These are phyloP conservation scores for Ascocoryne sarcoides DNA, from an alignment of 2,329 filamentous ascomycete genomes.

Conservation along the genomic window DNA sequence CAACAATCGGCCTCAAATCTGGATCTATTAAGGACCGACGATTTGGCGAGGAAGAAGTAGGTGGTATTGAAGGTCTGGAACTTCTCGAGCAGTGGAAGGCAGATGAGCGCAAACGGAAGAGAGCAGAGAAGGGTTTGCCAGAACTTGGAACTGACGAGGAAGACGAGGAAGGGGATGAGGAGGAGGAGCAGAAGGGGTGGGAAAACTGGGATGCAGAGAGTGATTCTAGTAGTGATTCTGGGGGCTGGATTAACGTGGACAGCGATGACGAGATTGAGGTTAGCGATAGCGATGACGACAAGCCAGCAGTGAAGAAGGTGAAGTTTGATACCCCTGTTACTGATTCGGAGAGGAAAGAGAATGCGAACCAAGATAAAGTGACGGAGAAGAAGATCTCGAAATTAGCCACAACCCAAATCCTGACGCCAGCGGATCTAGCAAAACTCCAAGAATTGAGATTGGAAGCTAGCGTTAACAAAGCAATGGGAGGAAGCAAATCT, in stretches of 20 bases:
- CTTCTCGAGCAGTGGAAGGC: constrained; percentile 89
- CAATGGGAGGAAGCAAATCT: constrained; percentile 30
- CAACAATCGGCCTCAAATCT: constrained; percentile 68
- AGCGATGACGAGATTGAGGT: constrained; percentile 73
- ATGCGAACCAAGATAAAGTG: constrained; percentile 34
- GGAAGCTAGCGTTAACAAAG: constrained; percentile 61
- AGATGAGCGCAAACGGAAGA: constrained; percentile 70
- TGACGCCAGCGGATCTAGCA: constrained; percentile 91
- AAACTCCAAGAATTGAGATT: constrained; percentile 85
- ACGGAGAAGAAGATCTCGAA: constrained; percentile 47
- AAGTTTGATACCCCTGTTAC: constrained; percentile 37
- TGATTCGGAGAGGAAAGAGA: constrained; percentile 33
- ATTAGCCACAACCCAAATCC: constrained; percentile 84
- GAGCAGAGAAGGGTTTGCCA: constrained; percentile 57
- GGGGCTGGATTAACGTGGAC: constrained; percentile 87
- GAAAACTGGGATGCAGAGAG: constrained; percentile 30
- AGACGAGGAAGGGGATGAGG: constrained; percentile 49
- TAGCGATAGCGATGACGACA: constrained; percentile 67
- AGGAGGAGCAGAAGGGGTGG: constrained; percentile 19
- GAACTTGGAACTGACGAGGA: constrained; percentile 48
- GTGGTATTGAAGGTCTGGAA: constrained; percentile 86
- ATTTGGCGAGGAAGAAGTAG: constrained; percentile 73
- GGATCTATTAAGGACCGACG: constrained; percentile 68
- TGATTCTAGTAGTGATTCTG: constrained; percentile 58
- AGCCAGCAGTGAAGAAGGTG: constrained; percentile 56